Percentiles rank a stretch among this genome's conserved stretches.
Evolutionary conservation across 1,284 basidiomycete genomes (phyloP).

Genomic region (Schizophyllum amplum): DNA sequence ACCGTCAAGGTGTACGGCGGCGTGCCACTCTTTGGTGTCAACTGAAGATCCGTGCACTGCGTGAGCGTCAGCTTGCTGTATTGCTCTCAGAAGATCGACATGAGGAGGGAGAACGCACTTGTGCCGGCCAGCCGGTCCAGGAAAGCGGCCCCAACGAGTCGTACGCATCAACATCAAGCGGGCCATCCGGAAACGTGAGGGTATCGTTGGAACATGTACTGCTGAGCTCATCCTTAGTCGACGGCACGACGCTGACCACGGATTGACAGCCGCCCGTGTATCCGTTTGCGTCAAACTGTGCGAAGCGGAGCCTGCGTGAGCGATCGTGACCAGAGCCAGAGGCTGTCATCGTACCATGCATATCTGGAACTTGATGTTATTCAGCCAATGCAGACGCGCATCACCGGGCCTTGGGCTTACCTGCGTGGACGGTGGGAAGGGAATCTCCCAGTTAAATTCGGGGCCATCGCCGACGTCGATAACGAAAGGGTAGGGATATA

Average conservation of each 20-base stretch:
- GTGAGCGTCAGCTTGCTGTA: background rate
- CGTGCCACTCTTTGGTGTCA: conserved; percentile 36
- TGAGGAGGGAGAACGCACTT: background rate
- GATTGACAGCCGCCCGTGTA: background rate
- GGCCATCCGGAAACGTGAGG: background rate
- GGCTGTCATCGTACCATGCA: background rate
- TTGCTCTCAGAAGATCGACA: background rate
- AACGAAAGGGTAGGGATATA: background rate
- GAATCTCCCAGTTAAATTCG: background rate
- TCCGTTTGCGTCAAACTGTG: background rate
- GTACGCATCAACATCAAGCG: background rate
- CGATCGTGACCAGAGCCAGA: background rate
- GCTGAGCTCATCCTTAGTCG: background rate
- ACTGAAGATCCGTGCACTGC: conserved; percentile 37
- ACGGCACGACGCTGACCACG: background rate
- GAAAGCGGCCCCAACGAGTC: background rate
- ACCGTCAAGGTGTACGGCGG: conserved; percentile 43
- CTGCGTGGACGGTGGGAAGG: background rate
- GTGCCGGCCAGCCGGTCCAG: background rate
- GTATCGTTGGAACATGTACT: background rate
- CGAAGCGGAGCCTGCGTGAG: background rate
- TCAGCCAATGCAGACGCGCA: background rate
- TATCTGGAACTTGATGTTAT: background rate
- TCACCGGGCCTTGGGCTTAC: background rate
- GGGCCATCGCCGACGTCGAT: background rate